Base-by-base conservation (phyloP, 345 rosid genomes). In the Gossypium sturtianum region DNA sequence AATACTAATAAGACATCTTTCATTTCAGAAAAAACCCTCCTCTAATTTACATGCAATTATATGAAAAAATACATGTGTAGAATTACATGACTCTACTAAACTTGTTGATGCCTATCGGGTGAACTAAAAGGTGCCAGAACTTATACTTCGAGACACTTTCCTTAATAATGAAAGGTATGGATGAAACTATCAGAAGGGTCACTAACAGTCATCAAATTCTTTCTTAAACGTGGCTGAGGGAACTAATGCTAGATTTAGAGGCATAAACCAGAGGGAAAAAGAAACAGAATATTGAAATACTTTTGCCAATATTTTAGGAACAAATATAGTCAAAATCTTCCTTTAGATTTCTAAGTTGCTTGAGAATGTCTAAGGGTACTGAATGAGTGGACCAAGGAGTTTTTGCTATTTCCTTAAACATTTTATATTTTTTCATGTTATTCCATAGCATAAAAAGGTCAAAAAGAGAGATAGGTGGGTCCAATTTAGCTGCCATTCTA, bases 261-360 rank as follows among this genome's bases (percentile, higher is more conserved):
- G 45, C 4, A 29, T 34, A 62, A 61, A 22, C 8, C 34, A 66
- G 10, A 45, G 52, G 12, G 27, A 7, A 66, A 34, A 45, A 1
- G 57, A 25, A 48, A 15, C 17, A 23, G 59, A 69, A 23, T 23
- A n/a, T 15, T 25, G 1, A 48, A 68, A 48, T 22, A 15, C 60
- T 51, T 69, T 27, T 27, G 59, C 72, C 72, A 51, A 69, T 51
- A 27, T 27, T 27, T 69, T 69, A 51, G 45, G 60, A 69, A 16
- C 58, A 27, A 25, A 25, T 25, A 12, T 13, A 67, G 43, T 68
- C 72, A 68, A 49, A 67, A 68, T 68, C 58, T 43, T 49, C 57
- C 3, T 16, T 15, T 3, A 51, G 22, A 69, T 51, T 27, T 16
- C 38, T 27, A 69, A 69, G 12, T 34, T 49, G 58, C 58, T 7